Conservation (phyloP, 116 monocot species). For the Phalaenopsis hybrid region DNA sequence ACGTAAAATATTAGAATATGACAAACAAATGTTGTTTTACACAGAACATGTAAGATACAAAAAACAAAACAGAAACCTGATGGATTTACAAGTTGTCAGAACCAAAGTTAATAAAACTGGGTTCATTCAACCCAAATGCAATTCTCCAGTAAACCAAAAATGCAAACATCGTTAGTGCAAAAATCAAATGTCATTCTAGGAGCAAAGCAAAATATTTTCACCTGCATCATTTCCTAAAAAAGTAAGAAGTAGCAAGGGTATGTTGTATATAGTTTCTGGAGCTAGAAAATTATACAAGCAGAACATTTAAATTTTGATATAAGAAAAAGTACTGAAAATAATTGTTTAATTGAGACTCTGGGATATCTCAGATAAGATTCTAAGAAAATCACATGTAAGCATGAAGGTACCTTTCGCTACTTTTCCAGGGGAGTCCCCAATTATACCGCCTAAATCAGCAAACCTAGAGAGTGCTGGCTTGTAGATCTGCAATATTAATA, state of each 20-base stretch:
- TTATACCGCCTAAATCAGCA: slow-evolving; percentile 63
- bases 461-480: slow-evolving; percentile 72
- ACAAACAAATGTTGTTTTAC: neutral
- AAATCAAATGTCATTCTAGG: neutral
- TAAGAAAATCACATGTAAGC: neutral
- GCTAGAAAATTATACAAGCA: neutral
- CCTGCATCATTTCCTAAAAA: neutral
- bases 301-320: neutral
- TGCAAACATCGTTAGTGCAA: neutral
- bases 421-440: slow-evolving; percentile 46
- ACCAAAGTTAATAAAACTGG: neutral
- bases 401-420: slow-evolving; percentile 55
- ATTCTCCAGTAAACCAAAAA: neutral
- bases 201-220: neutral
- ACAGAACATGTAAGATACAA: neutral
- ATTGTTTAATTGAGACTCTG: neutral
- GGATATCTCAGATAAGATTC: neutral
- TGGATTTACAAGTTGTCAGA: neutral
- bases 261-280: neutral
- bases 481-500: slow-evolving; percentile 50
- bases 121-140: neutral
- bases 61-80: neutral
- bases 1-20: neutral
- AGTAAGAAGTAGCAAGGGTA: neutral
- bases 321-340: neutral